Base-by-base conservation (phyloP, 208 protist genomes). In the Sergeia podlipaevii region DNA sequence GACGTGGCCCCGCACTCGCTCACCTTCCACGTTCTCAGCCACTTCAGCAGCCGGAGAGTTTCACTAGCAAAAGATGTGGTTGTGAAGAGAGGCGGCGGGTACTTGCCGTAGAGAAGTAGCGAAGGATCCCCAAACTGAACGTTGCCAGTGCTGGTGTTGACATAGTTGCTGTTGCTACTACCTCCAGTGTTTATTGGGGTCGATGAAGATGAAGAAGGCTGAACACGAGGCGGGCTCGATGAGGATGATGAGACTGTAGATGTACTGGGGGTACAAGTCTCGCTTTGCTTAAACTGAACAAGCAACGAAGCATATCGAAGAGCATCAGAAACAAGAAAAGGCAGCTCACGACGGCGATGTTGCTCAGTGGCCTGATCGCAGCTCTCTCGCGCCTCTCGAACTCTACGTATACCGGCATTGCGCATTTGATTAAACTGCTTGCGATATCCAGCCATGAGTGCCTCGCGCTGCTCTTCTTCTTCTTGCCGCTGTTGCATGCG, bases 21-120 rank as follows among this genome's bases (percentile, higher is more conserved):
- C n/a, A n/a, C n/a, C 18, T 65, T 56, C 84, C 84, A 91, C 20
- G 84, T 91, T 34, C 77, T 64, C 50, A 91, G 70, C 84, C 85
- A 93, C 44, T 72, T 73, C 45, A 89, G 45, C 42, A 93, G 70
- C 26, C 85, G 85, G 21, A 74, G 46, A 3, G 79, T 84, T 30
- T 79, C 78, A 10, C 65, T 56, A 4, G 80, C 65, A 28, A 93
- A 93, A 10, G 80, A 77, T 1, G 76, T 76, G 15, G 63, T 74
- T 32, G 66, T 77, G 49, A 93, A 67, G 32, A 93, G 69, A 39
- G 85, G 85, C n/a, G 85, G 75, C 4, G 85, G 85, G 64, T 83
- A 88, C 44, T 67, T 71, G 26, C 69, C 36, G 62, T 88, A 92
- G 1, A 87, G 57, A 33, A 86, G 62, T 32, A 65, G 56, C 38